Conservation (phyloP, 352 stramenopile genomes). For the Pythium rishiriense region DNA sequence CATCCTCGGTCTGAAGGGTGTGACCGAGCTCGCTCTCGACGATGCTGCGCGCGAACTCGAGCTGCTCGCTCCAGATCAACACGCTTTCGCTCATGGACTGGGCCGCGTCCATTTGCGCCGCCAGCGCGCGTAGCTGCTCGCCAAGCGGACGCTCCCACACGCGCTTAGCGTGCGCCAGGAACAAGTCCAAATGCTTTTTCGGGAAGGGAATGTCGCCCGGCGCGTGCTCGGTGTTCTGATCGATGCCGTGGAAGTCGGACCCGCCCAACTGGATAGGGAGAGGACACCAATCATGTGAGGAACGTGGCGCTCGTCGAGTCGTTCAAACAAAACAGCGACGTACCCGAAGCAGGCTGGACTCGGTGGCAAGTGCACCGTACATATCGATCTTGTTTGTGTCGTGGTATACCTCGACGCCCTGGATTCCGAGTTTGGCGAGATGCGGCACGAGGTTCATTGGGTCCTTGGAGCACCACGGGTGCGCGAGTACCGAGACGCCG, state of each 20-base stretch:
- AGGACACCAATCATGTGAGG: neutral
- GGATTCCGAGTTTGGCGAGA: conserved; percentile 71
- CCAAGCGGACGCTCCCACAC: conserved; percentile 70
- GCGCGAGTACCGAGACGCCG: conserved; percentile 79
- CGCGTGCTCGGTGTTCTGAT: conserved; percentile 61
- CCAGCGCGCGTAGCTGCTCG: conserved; percentile 31
- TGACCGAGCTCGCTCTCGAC: conserved; percentile 22
- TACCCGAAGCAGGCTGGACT: conserved; percentile 73
- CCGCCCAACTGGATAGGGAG: conserved; percentile 51
- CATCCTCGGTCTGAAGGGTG: conserved; percentile 9
- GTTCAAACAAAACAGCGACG: conserved; percentile 1
- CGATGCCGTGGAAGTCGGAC: conserved; percentile 86
- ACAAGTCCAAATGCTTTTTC: conserved; percentile 63
- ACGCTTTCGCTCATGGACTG: conserved; percentile 16
- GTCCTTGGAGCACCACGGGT: conserved; percentile 87
- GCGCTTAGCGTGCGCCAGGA: conserved; percentile 65
- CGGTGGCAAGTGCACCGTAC: conserved; percentile 72
- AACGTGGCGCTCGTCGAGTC: neutral
- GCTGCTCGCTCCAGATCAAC: conserved; percentile 34
- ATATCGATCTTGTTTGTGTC: conserved; percentile 81
- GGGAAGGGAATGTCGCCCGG: conserved; percentile 80
- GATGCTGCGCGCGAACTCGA: conserved; percentile 22
- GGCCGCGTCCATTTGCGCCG: neutral
- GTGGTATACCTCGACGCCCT: conserved; percentile 85
- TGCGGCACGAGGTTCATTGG: conserved; percentile 67